Conservation (phyloP, 345 rosid species). For the Gossypium raimondii region DNA sequence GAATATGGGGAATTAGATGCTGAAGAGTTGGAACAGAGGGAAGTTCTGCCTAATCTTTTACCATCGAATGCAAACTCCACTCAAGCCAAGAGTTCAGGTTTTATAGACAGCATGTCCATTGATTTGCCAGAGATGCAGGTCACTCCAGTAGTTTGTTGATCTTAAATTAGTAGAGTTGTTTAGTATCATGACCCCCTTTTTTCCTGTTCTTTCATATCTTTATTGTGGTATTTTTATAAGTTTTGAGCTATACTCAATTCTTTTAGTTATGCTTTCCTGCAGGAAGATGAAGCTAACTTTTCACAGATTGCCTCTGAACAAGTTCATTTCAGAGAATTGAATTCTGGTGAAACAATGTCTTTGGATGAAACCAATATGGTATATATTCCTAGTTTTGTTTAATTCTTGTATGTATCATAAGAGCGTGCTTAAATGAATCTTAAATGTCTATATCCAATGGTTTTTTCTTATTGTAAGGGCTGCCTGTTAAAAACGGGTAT, state of each 20-base stretch:
- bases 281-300: conserved; percentile 34
- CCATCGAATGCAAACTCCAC: conserved; percentile 41
- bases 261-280: conserved; percentile 10
- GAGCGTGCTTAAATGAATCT: neutral
- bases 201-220: neutral
- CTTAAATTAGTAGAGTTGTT: neutral
- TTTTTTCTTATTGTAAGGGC: neutral
- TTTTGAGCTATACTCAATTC: conserved; percentile 8
- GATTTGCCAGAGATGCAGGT: conserved; percentile 57
- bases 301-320: conserved; percentile 31
- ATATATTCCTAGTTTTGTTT: conserved; percentile 11
- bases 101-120: conserved; percentile 34
- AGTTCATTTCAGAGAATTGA: conserved; percentile 27
- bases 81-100: conserved; percentile 49
- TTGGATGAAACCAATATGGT: conserved; percentile 26
- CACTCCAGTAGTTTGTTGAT: conserved; percentile 12
- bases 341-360: conserved; percentile 23
- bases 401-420: neutral
- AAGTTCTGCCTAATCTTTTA: conserved; percentile 30
- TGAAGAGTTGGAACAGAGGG: conserved; percentile 36
- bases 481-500: neutral
- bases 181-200: neutral
- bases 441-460: neutral
- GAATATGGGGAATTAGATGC: conserved; percentile 31
- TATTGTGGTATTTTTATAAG: neutral